These are phyloP conservation scores for Chondrus crispus DNA, from an alignment of 23 red algal genomes.

Conservation along the genomic window DNA sequence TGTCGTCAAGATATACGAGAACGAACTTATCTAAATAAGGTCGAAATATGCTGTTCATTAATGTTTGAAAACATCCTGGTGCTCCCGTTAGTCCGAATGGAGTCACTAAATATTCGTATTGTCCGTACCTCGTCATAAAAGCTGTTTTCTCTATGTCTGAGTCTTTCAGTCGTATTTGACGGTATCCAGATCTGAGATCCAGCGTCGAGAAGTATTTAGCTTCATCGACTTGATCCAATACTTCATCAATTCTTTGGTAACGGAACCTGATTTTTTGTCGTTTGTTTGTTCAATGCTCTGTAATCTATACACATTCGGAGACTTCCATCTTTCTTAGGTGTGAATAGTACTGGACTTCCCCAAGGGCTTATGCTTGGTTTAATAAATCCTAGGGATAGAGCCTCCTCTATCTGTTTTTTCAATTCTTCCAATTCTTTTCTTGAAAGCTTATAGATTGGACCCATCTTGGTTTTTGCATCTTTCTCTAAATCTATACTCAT, in stretches of 20 bases:
- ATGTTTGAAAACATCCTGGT: constrained; percentile 16
- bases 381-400: neutral
- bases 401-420: neutral
- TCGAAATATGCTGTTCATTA: constrained; percentile 29
- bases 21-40: constrained; percentile 26
- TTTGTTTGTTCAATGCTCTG: constrained; percentile 19
- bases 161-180: constrained; percentile 29
- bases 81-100: constrained; percentile 42
- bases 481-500: constrained; percentile 5
- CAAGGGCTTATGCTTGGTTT: neutral
- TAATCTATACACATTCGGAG: constrained; percentile 18
- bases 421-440: neutral
- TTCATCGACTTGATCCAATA: constrained; percentile 28
- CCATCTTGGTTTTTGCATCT: neutral
- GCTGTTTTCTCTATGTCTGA: neutral
- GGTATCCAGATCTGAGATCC: constrained; percentile 35
- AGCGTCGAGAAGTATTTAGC: constrained; percentile 33
- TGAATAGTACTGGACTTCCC: constrained; percentile 10
- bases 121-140: constrained; percentile 43
- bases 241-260: constrained; percentile 44
- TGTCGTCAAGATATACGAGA: constrained; percentile 35
- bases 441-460: neutral
- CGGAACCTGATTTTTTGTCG: constrained; percentile 20
- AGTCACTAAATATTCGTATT: constrained; percentile 40
- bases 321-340: constrained; percentile 11